Percentiles rank a stretch among this genome's conserved stretches.
These are phyloP conservation scores for Picochlorum sp. DNA, from an alignment of 139 green algal genomes.

Conservation along the genomic window DNA sequence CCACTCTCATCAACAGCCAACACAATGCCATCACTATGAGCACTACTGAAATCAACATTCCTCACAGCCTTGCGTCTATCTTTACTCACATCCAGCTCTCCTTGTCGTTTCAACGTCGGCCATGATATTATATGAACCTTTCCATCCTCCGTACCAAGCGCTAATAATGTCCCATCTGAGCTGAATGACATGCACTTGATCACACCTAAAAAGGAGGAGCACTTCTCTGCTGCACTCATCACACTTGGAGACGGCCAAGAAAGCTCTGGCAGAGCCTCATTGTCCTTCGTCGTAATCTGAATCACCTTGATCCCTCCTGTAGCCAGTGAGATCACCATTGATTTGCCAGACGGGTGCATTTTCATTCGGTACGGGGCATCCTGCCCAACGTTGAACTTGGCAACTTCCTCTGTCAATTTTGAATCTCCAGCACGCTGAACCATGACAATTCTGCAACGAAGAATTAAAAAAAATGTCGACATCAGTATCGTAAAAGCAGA, in stretches of 20 bases:
- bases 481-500: neutral
- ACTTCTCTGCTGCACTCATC: neutral
- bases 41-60: constrained; percentile 15
- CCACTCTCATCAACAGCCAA: constrained; percentile 22
- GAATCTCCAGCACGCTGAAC: constrained; percentile 5
- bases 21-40: constrained; percentile 26
- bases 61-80: constrained; percentile 20
- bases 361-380: constrained; percentile 31
- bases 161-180: constrained; percentile 25
- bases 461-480: no score
- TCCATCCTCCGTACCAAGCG: constrained; percentile 34
- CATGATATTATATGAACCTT: constrained; percentile 18
- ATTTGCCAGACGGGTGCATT: constrained; percentile 20
- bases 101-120: constrained; percentile 11
- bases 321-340: constrained; percentile 20
- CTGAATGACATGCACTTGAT: constrained; percentile 37
- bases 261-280: neutral
- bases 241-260: neutral
- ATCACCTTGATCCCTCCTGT: constrained; percentile 18
- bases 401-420: constrained; percentile 24
- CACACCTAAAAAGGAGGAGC: neutral
- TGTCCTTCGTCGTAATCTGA: constrained; percentile 13
- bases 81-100: constrained; percentile 11
- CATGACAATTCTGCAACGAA: constrained; percentile 23
- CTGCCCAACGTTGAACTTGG: constrained; percentile 24